These are phyloP conservation scores for Phytophthora podocarpi DNA, from an alignment of 352 stramenopile genomes.

Conservation along the genomic window DNA sequence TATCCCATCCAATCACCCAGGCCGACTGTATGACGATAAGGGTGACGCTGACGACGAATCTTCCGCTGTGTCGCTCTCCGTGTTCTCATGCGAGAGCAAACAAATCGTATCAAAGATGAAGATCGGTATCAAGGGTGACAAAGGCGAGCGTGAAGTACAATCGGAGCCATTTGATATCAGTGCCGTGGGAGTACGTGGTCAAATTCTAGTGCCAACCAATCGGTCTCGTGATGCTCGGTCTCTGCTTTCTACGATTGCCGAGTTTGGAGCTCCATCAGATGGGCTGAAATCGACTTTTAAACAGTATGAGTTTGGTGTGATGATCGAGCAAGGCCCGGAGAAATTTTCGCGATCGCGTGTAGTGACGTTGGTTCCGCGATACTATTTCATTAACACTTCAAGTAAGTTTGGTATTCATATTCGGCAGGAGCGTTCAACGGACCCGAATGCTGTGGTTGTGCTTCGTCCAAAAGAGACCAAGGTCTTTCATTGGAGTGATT, in stretches of 20 bases:
- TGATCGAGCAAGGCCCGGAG: conserved; percentile 81
- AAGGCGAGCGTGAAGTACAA: conserved; percentile 54
- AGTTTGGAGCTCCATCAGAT: conserved; percentile 34
- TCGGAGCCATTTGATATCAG: conserved; percentile 83
- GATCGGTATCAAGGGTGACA: conserved; percentile 59
- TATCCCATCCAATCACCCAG: conserved; percentile 54
- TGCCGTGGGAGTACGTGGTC: conserved; percentile 72
- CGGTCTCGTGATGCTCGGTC: conserved; percentile 46
- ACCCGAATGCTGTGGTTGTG: conserved; percentile 41
- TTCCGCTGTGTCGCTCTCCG: conserved; percentile 61
- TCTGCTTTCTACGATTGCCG: conserved; percentile 57
- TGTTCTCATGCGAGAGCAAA: conserved; percentile 74
- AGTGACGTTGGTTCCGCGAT: conserved; percentile 81
- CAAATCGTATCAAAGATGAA: conserved; percentile 77
- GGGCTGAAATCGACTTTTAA: conserved; percentile 48
- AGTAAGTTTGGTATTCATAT: conserved; percentile 67
- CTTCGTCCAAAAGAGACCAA: conserved; percentile 65
- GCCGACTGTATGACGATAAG: conserved; percentile 32
- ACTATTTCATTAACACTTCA: conserved; percentile 83
- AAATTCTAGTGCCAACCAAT: conserved; percentile 67
- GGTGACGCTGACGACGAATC: conserved; percentile 21
- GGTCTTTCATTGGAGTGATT: conserved; percentile 83
- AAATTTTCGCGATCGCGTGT: conserved; percentile 81
- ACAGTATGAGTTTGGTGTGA: conserved; percentile 86
- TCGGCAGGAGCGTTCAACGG: conserved; percentile 60